Evolutionary conservation across 208 protist species (phyloP), one percentile per base, ranked within the genome.

Genomic region (Leishmania tropica): DNA sequence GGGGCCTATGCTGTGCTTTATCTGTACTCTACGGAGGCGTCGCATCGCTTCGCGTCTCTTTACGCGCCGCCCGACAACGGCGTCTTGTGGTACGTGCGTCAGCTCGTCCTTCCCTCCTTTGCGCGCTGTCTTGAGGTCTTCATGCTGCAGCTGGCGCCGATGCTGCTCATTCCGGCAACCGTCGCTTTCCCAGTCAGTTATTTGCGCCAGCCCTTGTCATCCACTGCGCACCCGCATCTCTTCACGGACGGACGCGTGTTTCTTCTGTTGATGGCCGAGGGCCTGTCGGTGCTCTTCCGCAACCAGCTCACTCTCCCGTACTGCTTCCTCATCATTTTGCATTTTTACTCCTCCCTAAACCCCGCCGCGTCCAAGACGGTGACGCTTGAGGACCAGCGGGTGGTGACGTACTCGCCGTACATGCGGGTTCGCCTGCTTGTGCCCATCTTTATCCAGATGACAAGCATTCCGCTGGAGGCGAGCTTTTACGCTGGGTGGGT

Each of bases 71-170:
- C 90, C 17, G 92, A 95, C 75, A 90, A 90, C 64, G 88, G 90
- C 28, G 84, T 90, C 37, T 87, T 92, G 85, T 96, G 94, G 92
- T 95, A 95, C 76, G 91, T 95, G 82, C 89, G 91, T 8, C 91
- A 96, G 83, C 83, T 94, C 48, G 85, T 92, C 28, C 84, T 95
- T 15, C 81, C 89, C 3, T 83, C 82, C 56, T 95, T 96, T 81
- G 78, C 79, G 45, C 83, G 88, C 37, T 90, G 83, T 51, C 78
- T 95, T 47, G 88, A 90, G 58, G 76, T 91, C 37, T 75, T 93
- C 77, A 86, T 85, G 78, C 35, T 92, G 85, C 87, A 94, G 76
- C 65, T 97, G 28, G 89, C 94, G 73, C 67, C 90, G 19, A n/a
- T 92, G 45, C 37, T 94, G 51, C 45, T 86, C n/a, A 78, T 86